Evolutionary conservation across 179 eudicot genomes (phyloP).

Genomic region (Silene noctiflora): DNA sequence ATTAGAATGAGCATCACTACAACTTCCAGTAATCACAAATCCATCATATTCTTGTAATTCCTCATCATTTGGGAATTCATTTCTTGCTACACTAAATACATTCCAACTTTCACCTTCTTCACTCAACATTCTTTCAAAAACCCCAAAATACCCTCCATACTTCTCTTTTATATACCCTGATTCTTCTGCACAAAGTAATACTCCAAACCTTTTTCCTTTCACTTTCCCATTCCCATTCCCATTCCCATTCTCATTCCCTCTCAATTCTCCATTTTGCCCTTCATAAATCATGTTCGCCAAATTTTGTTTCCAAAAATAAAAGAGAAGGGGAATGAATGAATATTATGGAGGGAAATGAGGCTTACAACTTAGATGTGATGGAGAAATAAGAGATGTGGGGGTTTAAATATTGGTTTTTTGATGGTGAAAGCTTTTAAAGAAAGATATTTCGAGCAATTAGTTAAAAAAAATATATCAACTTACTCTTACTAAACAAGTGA

Average conservation of each 20-base stretch:
- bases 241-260: not conserved
- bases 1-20: constrained; percentile 70
- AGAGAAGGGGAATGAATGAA: too few relatives aligned
- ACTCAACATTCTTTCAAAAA: constrained; percentile 57
- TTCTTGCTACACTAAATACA: constrained; percentile 42
- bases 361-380: too few relatives aligned
- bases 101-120: constrained; percentile 86
- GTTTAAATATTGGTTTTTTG: too few relatives aligned
- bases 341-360: too few relatives aligned
- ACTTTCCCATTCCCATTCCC: not conserved
- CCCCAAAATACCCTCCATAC: constrained; percentile 83
- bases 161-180: constrained; percentile 71
- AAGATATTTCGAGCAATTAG: too few relatives aligned
- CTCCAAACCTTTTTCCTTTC: constrained; percentile 46
- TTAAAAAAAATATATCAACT: too few relatives aligned
- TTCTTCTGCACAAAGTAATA: constrained; percentile 75
- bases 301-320: too few relatives aligned
- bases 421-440: too few relatives aligned
- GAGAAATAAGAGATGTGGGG: too few relatives aligned
- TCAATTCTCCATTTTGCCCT: not conserved
- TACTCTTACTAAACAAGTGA: too few relatives aligned
- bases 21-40: constrained; percentile 90
- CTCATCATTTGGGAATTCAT: constrained; percentile 61
- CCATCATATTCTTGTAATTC: constrained; percentile 60
- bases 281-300: not conserved